Conservation (phyloP, 1,284 basidiomycete genomes). For the Anthracocystis setariae region DNA sequence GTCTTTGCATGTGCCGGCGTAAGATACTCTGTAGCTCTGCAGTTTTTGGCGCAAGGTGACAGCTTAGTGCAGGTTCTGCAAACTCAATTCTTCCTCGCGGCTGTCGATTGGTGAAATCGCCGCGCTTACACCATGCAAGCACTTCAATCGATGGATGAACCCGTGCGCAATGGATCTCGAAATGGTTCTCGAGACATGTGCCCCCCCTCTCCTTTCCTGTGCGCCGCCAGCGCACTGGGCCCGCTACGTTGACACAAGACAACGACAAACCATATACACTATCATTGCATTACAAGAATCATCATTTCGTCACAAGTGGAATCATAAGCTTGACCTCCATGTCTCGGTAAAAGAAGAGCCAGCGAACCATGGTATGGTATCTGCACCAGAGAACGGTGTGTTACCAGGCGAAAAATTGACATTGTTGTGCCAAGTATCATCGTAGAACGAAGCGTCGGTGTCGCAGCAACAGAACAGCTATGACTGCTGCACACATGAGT, state of each 20-base stretch:
- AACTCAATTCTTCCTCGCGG: neutral
- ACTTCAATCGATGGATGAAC: no score
- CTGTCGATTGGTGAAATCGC: neutral
- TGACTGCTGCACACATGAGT: neutral
- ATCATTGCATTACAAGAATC: no score
- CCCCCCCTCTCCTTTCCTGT: no score
- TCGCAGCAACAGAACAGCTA: conserved; percentile 3
- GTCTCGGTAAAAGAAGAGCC: neutral
- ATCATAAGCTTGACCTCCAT: neutral
- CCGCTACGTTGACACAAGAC: no score
- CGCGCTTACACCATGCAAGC: no score
- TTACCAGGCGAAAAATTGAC: conserved; percentile 7
- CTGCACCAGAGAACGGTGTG: conserved; percentile 5
- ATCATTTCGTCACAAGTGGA: neutral
- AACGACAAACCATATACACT: no score
- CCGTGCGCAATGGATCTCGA: no score
- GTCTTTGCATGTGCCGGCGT: neutral
- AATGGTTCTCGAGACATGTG: no score
- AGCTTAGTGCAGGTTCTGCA: neutral
- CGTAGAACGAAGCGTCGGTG: neutral
- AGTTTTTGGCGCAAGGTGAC: neutral
- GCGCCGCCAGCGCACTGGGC: no score
- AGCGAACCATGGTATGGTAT: conserved; percentile 5
- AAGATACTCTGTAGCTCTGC: neutral
- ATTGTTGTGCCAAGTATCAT: conserved; percentile 3